A percentile compares a stretch with the other conserved stretches of the same genome.
Evolutionary conservation across 2,329 filamentous ascomycete genomes (phyloP).

Genomic region (Stemphylium beticola): DNA sequence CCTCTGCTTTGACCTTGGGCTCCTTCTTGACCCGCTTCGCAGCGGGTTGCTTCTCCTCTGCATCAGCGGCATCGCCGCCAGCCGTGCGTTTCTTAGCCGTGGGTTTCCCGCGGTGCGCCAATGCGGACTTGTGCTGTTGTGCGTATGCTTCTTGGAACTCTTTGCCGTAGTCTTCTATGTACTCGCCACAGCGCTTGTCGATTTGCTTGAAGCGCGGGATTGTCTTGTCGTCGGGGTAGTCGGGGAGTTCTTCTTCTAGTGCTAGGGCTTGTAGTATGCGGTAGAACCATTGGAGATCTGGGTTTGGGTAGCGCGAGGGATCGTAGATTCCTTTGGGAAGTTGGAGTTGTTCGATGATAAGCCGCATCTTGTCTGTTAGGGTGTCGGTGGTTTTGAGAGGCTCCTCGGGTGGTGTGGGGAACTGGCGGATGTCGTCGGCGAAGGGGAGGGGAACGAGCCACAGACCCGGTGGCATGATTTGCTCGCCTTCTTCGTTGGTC

Average conservation of each 20-base stretch:
- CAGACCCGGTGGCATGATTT: constrained; percentile 78
- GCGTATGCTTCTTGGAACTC: constrained; percentile 67
- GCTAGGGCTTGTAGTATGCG: constrained; percentile 89
- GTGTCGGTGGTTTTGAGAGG: constrained; percentile 61
- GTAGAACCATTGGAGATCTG: constrained; percentile 96
- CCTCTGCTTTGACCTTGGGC: constrained; percentile 29
- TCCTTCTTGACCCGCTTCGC: constrained; percentile 39
- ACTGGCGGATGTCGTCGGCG: constrained; percentile 82
- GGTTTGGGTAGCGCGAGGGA: constrained; percentile 87
- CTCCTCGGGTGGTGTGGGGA: constrained; percentile 66
- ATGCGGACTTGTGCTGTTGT: constrained; percentile 47
- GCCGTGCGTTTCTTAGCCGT: constrained; percentile 52
- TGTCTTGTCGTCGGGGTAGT: constrained; percentile 76
- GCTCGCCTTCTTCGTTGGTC: constrained; percentile 67
- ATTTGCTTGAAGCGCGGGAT: constrained; percentile 86
- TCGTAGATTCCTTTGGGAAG: constrained; percentile 86
- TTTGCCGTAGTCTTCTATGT: constrained; percentile 77
- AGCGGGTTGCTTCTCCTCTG: constrained; percentile 28
- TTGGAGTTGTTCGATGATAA: constrained; percentile 82
- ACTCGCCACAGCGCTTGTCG: constrained; percentile 79
- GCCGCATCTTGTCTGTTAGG: constrained; percentile 81
- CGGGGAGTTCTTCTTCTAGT: constrained; percentile 87
- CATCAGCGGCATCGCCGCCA: constrained; percentile 12
- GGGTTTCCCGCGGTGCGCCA: constrained; percentile 52
- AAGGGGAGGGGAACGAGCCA: constrained; percentile 91